phyloP scores from a whole-genome alignment of 768 basidiomycete species.

The Leccinum pellstonianum region DNA sequence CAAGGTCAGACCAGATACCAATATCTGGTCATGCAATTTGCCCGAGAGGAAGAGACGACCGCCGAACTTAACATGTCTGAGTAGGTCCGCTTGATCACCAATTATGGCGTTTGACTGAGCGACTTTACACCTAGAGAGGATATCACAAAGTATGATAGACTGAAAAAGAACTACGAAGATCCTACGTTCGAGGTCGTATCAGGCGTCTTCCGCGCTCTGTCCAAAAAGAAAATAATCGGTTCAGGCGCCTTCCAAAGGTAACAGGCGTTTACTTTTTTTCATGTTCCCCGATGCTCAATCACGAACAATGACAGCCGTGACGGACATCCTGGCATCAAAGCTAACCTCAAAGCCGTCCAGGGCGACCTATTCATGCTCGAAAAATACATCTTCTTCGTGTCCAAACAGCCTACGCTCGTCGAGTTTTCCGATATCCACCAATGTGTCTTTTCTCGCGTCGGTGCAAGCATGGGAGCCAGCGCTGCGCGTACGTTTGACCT shows the following conservation, averaged over 20 bases:
- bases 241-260: constrained; percentile 85
- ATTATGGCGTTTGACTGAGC: neutral
- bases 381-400: constrained; percentile 97
- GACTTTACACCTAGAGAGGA: constrained; percentile 55
- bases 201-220: constrained; percentile 86
- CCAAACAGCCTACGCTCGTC: constrained; percentile 89
- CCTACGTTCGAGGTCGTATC: constrained; percentile 96
- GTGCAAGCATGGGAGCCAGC: constrained; percentile 75
- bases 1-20: constrained; percentile 99
- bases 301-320: constrained; percentile 55
- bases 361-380: constrained; percentile 98
- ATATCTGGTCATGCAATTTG: constrained; percentile 97
- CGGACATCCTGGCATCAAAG: constrained; percentile 94
- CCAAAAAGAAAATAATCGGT: constrained; percentile 89
- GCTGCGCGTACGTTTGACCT: constrained; percentile 94
- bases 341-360: constrained; percentile 94
- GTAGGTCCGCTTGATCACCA: constrained; percentile 44
- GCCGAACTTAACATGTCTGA: constrained; percentile 92
- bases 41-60: constrained; percentile 95
- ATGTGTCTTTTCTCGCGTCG: constrained; percentile 91
- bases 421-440: constrained; percentile 88
- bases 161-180: constrained; percentile 93
- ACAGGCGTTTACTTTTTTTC: neutral
- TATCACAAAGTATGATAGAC: constrained; percentile 70
- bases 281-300: neutral